Evolutionary conservation across 768 basidiomycete genomes (phyloP).

Genomic region (Russula sp.): DNA sequence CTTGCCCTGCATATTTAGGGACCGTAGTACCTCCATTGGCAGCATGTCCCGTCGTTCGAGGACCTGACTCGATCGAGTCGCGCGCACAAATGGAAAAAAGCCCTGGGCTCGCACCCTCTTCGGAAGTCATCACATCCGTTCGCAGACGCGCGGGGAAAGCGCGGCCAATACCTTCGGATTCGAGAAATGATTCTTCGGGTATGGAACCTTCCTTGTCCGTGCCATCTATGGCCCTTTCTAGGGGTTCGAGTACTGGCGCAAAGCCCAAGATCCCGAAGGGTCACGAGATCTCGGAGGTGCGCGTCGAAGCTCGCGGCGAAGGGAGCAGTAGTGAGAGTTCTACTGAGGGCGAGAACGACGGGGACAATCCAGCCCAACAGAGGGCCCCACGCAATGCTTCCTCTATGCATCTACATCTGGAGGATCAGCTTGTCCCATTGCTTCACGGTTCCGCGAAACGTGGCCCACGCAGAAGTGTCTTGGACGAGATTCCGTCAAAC

Average conservation of each 20-base stretch:
- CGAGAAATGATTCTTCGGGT: neutral
- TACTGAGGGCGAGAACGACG: slow-evolving; percentile 12
- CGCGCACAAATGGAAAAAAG: slow-evolving; percentile 15
- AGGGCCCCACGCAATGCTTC: neutral
- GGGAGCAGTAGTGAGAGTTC: slow-evolving; percentile 28
- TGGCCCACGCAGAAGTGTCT: slow-evolving; percentile 22
- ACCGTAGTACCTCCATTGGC: slow-evolving; percentile 3
- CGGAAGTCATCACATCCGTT: slow-evolving; percentile 3
- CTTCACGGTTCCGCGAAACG: slow-evolving; percentile 19
- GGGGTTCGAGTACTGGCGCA: neutral
- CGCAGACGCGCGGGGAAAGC: slow-evolving; percentile 1
- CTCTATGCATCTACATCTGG: slow-evolving; percentile 4
- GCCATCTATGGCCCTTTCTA: neutral
- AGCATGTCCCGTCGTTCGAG: slow-evolving; percentile 7
- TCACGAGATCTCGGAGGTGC: slow-evolving; percentile 23
- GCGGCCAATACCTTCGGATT: neutral
- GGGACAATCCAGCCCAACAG: neutral
- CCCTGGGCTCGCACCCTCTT: neutral
- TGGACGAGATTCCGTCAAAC: slow-evolving; percentile 29
- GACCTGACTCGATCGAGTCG: neutral
- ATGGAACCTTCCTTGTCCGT: neutral
- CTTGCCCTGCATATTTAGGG: neutral
- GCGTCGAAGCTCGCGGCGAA: slow-evolving; percentile 22
- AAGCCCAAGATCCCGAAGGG: slow-evolving; percentile 13
- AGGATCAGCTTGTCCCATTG: slow-evolving; percentile 18